Evolutionary conservation across 1,284 basidiomycete species (phyloP).

Genomic region (Leccinum olivaceoglutinosum): DNA sequence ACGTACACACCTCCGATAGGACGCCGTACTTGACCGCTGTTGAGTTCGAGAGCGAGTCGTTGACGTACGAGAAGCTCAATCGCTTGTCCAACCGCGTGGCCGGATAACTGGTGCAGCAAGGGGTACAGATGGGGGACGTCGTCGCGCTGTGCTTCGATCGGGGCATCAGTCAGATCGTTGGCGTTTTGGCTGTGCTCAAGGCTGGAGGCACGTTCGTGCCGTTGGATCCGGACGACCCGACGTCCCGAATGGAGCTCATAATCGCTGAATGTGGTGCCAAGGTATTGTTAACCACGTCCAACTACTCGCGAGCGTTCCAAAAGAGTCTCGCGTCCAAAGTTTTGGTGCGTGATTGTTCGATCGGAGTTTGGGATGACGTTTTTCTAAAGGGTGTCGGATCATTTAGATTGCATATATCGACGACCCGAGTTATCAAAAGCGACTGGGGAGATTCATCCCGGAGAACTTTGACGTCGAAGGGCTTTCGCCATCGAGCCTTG

Average conservation of each 20-base stretch:
- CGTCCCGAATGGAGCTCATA: conserved; percentile 26
- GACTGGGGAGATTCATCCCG: conserved; percentile 10
- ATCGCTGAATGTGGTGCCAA: conserved; percentile 26
- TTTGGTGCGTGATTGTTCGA: conserved; percentile 13
- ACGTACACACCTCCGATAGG: conserved; percentile 3
- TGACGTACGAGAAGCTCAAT: conserved; percentile 27
- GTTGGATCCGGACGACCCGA: conserved; percentile 30
- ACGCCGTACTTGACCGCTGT: conserved; percentile 11
- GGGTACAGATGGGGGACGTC: conserved; percentile 17
- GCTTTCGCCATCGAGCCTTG: conserved; percentile 22
- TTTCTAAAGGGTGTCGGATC: neutral
- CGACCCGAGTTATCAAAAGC: conserved; percentile 23
- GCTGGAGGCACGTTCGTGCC: conserved; percentile 29
- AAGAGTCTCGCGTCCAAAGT: conserved; percentile 21
- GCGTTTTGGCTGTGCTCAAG: conserved; percentile 30
- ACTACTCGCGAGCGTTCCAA: conserved; percentile 20
- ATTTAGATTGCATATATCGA: conserved; percentile 25
- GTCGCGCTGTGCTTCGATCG: conserved; percentile 29
- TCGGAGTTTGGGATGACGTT: neutral
- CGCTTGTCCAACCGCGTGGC: conserved; percentile 14
- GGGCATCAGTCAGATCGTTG: conserved; percentile 27
- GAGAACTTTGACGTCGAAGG: conserved; percentile 20
- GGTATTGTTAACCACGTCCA: conserved; percentile 24
- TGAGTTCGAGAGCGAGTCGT: conserved; percentile 23
- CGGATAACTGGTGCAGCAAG: too few species aligned